Evolutionary conservation across 225 moss, liverwort and hornwort species (phyloP).

Genomic region (Pseudoscleropodium purum): DNA sequence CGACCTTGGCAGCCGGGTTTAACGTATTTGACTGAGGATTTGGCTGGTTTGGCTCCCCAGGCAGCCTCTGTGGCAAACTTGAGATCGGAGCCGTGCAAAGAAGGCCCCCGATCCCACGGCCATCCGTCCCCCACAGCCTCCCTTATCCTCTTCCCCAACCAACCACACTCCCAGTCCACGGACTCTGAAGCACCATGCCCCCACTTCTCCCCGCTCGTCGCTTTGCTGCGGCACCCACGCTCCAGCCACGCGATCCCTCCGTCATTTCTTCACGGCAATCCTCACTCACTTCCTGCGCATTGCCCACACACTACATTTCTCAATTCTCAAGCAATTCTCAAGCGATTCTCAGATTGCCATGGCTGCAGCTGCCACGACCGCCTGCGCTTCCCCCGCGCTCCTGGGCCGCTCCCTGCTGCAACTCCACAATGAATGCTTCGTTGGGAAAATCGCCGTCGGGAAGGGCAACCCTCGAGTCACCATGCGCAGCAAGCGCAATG

Average conservation of each 20-base stretch:
- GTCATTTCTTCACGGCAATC: not conserved
- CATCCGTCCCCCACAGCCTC: not conserved
- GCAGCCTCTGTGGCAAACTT: not conserved
- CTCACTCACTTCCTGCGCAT: not conserved
- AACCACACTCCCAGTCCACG: slow-evolving; percentile 20
- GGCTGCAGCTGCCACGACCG: slow-evolving; percentile 13
- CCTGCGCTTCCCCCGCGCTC: slow-evolving; percentile 8
- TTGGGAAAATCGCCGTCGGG: not conserved
- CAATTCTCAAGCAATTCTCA: no score
- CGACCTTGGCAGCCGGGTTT: rapidly evolving
- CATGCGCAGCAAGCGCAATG: slow-evolving; percentile 1
- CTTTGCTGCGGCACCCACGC: not conserved
- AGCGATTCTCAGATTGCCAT: not conserved
- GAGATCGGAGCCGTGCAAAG: not conserved
- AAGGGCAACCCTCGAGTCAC: not conserved
- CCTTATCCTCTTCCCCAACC: slow-evolving; percentile 25
- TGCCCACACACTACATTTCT: no score
- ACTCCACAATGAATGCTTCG: slow-evolving; percentile 9
- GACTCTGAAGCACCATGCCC: slow-evolving; percentile 4
- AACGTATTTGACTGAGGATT: not conserved
- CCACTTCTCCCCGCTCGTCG: not conserved
- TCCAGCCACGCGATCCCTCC: not conserved
- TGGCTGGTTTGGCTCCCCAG: not conserved
- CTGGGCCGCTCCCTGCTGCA: slow-evolving; percentile 8
- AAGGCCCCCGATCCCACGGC: not conserved